A percentile compares a stretch with the other conserved stretches of the same genome.
These are phyloP conservation scores for Phellinidium pouzarii DNA, from an alignment of 1,284 basidiomycete species.

Conservation along the genomic window DNA sequence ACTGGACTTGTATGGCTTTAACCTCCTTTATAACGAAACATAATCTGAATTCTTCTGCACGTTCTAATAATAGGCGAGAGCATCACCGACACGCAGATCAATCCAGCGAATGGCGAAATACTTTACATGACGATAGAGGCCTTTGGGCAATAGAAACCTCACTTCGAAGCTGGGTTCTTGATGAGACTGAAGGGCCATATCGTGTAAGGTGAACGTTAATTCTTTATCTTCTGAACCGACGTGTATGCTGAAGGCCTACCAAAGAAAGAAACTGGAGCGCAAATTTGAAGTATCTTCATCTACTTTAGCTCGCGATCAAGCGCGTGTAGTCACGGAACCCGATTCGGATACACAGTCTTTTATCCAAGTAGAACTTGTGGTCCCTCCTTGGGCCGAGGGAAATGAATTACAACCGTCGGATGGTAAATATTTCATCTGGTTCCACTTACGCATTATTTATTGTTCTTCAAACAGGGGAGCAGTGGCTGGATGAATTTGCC, in stretches of 20 bases:
- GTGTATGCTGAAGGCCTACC: constrained; percentile 6
- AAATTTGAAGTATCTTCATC: constrained; percentile 43
- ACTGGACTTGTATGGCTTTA: constrained; percentile 55
- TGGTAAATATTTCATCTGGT: constrained; percentile 41
- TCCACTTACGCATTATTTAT: background rate
- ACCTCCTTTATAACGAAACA: background rate
- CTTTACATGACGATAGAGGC: constrained; percentile 66
- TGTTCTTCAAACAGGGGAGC: constrained; percentile 33
- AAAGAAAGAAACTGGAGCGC: constrained; percentile 69
- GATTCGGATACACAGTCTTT: constrained; percentile 55
- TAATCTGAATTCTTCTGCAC: background rate
- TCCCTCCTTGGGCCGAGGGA: constrained; percentile 74
- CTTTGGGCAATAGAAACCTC: constrained; percentile 62
- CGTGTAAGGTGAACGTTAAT: constrained; percentile 56
- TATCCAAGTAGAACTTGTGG: constrained; percentile 45
- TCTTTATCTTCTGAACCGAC: background rate
- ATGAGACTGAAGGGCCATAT: constrained; percentile 85
- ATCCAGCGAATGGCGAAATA: constrained; percentile 50
- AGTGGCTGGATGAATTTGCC: constrained; percentile 61
- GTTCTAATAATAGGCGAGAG: constrained; percentile 49
- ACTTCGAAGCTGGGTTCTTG: constrained; percentile 62
- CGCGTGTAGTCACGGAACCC: constrained; percentile 52
- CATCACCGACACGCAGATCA: constrained; percentile 58
- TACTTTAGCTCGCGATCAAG: constrained; percentile 40
- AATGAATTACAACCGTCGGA: constrained; percentile 68